A percentile compares a stretch with the other conserved stretches of the same genome.
Evolutionary conservation across 352 stramenopile genomes (phyloP).

Genomic region (Blastocystis sp.): DNA sequence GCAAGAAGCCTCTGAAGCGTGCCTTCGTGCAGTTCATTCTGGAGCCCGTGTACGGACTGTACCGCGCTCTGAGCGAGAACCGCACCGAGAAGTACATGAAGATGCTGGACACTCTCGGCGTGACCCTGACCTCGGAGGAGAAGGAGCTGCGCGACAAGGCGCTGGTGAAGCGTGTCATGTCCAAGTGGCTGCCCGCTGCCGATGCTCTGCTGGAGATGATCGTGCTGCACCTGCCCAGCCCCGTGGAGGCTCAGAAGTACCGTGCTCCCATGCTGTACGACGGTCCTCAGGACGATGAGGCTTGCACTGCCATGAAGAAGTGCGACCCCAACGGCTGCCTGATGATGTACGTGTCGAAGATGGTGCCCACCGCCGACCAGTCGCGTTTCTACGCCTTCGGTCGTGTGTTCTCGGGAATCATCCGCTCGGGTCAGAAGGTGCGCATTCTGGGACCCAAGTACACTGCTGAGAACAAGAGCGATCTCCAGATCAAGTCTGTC

Average conservation of each 20-base stretch:
- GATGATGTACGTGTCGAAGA: slow-evolving; percentile 99
- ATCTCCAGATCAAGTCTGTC: slow-evolving; percentile 99
- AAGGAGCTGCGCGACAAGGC: slow-evolving; percentile 86
- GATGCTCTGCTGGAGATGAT: slow-evolving; percentile 99
- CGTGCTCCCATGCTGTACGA: slow-evolving; percentile 95
- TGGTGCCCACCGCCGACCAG: slow-evolving; percentile 94
- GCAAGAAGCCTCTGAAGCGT: slow-evolving; percentile 76
- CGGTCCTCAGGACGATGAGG: slow-evolving; percentile 90
- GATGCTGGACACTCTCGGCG: slow-evolving; percentile 85
- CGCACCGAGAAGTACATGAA: slow-evolving; percentile 92
- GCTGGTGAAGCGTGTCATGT: slow-evolving; percentile 93
- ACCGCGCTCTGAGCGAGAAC: slow-evolving; percentile 92
- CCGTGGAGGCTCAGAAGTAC: slow-evolving; percentile 86
- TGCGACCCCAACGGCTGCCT: slow-evolving; percentile 91
- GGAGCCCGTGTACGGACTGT: slow-evolving; percentile 97
- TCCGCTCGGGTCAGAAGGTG: slow-evolving; percentile 94
- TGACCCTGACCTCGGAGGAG: slow-evolving; percentile 90
- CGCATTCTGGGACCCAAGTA: slow-evolving; percentile 98
- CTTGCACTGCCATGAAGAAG: slow-evolving; percentile 87
- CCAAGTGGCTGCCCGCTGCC: slow-evolving; percentile 95
- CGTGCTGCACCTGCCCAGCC: slow-evolving; percentile 94
- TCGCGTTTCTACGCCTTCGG: slow-evolving; percentile 98
- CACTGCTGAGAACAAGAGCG: slow-evolving; percentile 96
- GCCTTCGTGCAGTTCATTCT: slow-evolving; percentile 99
- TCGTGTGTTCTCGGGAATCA: slow-evolving; percentile 96